Conservation (phyloP, 2,329 filamentous ascomycete genomes). For the Pestalotiopsis sp. region DNA sequence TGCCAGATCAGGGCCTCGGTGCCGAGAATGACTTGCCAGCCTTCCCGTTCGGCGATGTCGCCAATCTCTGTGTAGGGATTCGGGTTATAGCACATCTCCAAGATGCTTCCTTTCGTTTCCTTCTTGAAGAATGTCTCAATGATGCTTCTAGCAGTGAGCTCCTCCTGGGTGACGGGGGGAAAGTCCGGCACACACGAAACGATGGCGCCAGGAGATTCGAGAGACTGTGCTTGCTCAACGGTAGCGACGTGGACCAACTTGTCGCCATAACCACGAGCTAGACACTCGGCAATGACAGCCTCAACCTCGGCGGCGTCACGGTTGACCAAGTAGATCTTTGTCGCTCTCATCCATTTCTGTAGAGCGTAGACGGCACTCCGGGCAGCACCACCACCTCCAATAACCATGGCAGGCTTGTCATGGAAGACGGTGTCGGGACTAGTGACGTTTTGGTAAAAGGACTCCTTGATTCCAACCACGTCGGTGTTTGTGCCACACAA, state of each 20-base stretch:
- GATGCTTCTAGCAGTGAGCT: constrained; percentile 62
- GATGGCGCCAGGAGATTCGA: constrained; percentile 67
- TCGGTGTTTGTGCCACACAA: constrained; percentile 82
- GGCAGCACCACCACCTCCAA: constrained; percentile 81
- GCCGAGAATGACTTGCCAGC: constrained; percentile 76
- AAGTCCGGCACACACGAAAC: constrained; percentile 79
- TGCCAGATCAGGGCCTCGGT: constrained; percentile 81
- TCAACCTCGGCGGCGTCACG: constrained; percentile 70
- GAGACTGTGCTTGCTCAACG: constrained; percentile 58
- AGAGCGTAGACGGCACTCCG: constrained; percentile 77
- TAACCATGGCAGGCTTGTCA: constrained; percentile 68
- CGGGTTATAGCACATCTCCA: constrained; percentile 87
- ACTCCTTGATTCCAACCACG: constrained; percentile 76
- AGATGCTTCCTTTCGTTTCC: constrained; percentile 65
- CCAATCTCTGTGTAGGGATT: constrained; percentile 69
- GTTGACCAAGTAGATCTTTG: constrained; percentile 77
- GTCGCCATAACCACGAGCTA: constrained; percentile 59
- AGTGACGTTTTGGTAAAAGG: constrained; percentile 62
- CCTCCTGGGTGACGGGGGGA: constrained; percentile 65
- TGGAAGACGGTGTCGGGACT: constrained; percentile 51
- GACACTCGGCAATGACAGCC: constrained; percentile 68
- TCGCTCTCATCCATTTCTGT: constrained; percentile 68
- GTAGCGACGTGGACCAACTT: constrained; percentile 64
- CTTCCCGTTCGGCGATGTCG: constrained; percentile 59
- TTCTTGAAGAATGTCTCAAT: constrained; percentile 51